Evolutionary conservation across 805 yeast species (phyloP), one percentile per base, ranked within the genome.

Genomic region (Cyberlindnera veronae): DNA sequence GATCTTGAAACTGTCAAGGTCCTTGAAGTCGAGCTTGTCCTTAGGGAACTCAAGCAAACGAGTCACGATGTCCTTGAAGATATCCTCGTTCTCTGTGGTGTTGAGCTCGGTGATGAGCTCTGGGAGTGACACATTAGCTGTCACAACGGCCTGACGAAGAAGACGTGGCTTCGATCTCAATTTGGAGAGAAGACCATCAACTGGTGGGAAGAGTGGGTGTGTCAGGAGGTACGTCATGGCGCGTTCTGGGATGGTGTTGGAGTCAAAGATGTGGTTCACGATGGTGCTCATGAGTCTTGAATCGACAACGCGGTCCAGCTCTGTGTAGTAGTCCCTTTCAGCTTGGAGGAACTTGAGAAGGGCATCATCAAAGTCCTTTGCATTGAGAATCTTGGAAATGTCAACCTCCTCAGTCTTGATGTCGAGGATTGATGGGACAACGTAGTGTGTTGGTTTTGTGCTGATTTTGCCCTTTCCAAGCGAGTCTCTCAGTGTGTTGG

Each of bases 151-250:
- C 60, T 85, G 95, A 62, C 88, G 78, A 60, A 83, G 71, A 42
- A 89, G 69, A 45, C 84, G 74, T 27, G 87, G 81, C 44, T 74
- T 69, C 10, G 72, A 62, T 33, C 71, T 69, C 20, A 87, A 65
- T 29, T 63, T 66, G 13, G 67, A 55, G 32, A 91, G 62, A 32
- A 90, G 59, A 2, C 79, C 79, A 5, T 64, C 61, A 9, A 86
- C 68, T 44, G 70, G 74, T 9, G 97, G 96, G 62, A 83, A 89
- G 15, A 87, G 64, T 14, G 96, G 96, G 64, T 91, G 95, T 3
- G 96, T 84, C 46, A 91, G 68, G 24, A 90, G 68, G 55, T 86
- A 90, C 1, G 83, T 74, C 34, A 87, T 61, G 3, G 88, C 69
- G 34, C 63, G 63, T 52, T 81, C 79, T 17, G 56, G 54, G 10